A percentile compares a stretch with the other conserved stretches of the same genome.
Conservation (phyloP, 1,284 basidiomycete species). For the Ustilago tritici region DNA sequence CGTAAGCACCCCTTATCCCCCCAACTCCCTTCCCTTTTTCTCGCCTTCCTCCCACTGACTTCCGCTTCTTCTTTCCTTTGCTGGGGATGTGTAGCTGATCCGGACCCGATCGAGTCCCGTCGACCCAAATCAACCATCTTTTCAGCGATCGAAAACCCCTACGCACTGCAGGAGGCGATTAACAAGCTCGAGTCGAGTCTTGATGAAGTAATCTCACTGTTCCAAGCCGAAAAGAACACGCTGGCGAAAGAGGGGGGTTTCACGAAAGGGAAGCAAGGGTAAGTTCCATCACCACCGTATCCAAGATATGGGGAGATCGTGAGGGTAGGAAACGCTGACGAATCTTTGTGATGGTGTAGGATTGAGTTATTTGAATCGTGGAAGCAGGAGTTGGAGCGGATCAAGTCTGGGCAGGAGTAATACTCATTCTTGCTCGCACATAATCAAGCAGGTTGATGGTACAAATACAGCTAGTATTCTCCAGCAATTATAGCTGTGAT, state of each 20-base stretch:
- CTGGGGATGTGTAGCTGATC: conserved; percentile 24
- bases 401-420: conserved; percentile 51
- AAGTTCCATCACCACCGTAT: conserved; percentile 7
- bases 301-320: not conserved
- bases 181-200: conserved; percentile 54
- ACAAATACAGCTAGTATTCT: conserved; percentile 17
- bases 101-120: conserved; percentile 36
- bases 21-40: not conserved
- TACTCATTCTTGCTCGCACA: not conserved
- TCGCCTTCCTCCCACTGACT: conserved; percentile 1
- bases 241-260: conserved; percentile 55
- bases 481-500: not conserved
- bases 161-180: conserved; percentile 55
- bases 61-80: not conserved
- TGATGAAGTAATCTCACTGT: conserved; percentile 59
- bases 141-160: conserved; percentile 60
- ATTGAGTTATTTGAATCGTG: conserved; percentile 56
- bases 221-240: conserved; percentile 60
- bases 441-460: not conserved
- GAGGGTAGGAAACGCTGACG: not conserved
- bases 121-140: conserved; percentile 53
- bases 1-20: conserved; percentile 19
- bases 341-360: conserved; percentile 2
- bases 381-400: conserved; percentile 58
- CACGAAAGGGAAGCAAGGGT: conserved; percentile 61